Conservation (phyloP, 75 land plant species). For the Larix kaempferi region DNA sequence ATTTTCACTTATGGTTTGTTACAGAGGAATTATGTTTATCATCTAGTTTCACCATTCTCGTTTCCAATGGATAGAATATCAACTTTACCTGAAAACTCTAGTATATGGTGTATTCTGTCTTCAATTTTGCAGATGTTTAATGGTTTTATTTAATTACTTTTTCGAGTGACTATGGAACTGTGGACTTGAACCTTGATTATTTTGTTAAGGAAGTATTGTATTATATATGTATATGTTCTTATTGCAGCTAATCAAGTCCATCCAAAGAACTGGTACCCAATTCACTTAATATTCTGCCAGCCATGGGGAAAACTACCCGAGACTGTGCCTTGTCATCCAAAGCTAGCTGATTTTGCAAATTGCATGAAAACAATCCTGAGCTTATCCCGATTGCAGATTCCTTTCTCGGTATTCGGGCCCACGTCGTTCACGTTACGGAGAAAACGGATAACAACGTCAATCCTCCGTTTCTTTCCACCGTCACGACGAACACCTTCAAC, state of each 20-base stretch:
- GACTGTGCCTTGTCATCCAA: slow-evolving; percentile 98
- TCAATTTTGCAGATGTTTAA: not conserved
- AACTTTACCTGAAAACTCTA: not conserved
- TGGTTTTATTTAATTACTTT: not conserved
- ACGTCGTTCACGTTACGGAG: too few species aligned
- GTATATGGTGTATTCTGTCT: not conserved
- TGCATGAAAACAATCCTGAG: slow-evolving; percentile 98
- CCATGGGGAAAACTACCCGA: slow-evolving; percentile 99
- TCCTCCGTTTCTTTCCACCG: too few species aligned
- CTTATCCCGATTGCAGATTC: too few species aligned
- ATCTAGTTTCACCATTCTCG: not conserved
- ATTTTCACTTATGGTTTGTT: not conserved
- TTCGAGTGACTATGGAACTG: not conserved
- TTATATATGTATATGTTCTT: slow-evolving; percentile 3
- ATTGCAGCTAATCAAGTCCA: slow-evolving; percentile 95
- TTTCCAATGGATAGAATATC: not conserved
- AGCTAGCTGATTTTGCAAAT: slow-evolving; percentile 99
- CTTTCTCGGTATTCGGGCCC: too few species aligned
- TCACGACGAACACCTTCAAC: too few species aligned
- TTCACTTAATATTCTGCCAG: slow-evolving; percentile 92
- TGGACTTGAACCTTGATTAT: too few species aligned
- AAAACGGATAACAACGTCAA: too few species aligned
- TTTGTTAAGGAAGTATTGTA: not conserved
- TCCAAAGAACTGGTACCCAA: slow-evolving; percentile 99
- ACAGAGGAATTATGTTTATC: not conserved